These are phyloP conservation scores for Cocos nucifera DNA, from an alignment of 176 grass and related monocot species.

Conservation along the genomic window DNA sequence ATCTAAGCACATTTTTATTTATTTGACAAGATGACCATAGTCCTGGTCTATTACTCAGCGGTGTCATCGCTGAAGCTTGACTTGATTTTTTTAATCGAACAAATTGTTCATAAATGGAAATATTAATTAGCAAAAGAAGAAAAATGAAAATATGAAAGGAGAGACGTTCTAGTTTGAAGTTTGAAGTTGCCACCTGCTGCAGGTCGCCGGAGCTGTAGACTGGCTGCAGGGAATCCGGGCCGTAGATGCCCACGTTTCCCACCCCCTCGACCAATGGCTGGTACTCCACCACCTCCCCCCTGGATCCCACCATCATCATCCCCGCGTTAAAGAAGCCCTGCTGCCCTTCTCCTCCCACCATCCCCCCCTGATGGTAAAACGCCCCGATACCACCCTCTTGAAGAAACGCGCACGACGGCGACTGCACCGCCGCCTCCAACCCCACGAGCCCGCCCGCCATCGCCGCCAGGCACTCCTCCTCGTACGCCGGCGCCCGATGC, in stretches of 20 bases:
- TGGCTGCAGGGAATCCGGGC: conserved; percentile 38
- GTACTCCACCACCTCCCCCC: conserved; percentile 45
- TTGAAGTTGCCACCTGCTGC: conserved; percentile 20
- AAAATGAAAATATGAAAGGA: neutral
- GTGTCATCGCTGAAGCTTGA: no score
- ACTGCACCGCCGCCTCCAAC: conserved; percentile 18
- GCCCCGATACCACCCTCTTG: neutral
- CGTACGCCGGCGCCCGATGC: neutral
- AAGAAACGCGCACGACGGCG: neutral
- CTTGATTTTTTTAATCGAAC: no score
- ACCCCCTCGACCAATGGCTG: conserved; percentile 57
- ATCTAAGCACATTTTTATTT: no score
- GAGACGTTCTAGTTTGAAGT: no score
- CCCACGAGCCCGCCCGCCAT: conserved; percentile 22
- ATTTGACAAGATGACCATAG: no score
- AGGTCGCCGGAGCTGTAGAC: conserved; percentile 37
- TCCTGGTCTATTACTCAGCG: no score
- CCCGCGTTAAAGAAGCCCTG: neutral
- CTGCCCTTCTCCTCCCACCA: neutral
- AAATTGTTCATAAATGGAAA: no score
- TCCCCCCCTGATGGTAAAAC: neutral
- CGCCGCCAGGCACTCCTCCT: conserved; percentile 7
- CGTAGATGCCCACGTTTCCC: conserved; percentile 19
- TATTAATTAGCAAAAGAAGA: neutral
- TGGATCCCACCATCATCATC: neutral